Conservation (phyloP, 2,329 filamentous ascomycete species). For the Coniosporium tulheliwenetii region DNA sequence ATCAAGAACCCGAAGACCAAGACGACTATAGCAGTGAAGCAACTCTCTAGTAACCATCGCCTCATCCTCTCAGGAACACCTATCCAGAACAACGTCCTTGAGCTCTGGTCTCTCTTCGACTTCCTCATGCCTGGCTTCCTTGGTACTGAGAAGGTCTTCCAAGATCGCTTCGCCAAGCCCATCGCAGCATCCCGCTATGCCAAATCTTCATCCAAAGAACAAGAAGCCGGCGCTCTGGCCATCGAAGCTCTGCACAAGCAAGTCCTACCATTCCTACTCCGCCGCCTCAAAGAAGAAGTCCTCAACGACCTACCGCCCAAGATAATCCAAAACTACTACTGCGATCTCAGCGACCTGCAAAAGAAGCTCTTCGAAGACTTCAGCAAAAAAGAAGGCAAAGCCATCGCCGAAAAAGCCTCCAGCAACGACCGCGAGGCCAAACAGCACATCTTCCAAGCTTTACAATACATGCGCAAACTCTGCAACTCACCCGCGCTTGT, state of each 20-base stretch:
- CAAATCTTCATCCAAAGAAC: slow-evolving; percentile 96
- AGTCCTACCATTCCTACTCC: slow-evolving; percentile 86
- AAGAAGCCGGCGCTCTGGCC: slow-evolving; percentile 87
- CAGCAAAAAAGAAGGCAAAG: slow-evolving; percentile 80
- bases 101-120: slow-evolving; percentile 95
- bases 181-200: slow-evolving; percentile 89
- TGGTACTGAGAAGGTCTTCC: slow-evolving; percentile 90
- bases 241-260: slow-evolving; percentile 99
- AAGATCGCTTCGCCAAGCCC: slow-evolving; percentile 87
- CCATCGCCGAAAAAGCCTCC: slow-evolving; percentile 68
- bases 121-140: slow-evolving; percentile 98
- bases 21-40: slow-evolving; percentile 85
- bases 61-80: slow-evolving; percentile 93
- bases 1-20: slow-evolving; percentile 99
- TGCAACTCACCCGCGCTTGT: slow-evolving; percentile 96
- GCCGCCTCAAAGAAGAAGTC: slow-evolving; percentile 94
- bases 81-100: slow-evolving; percentile 94
- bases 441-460: slow-evolving; percentile 95
- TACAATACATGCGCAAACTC: slow-evolving; percentile 98
- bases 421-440: slow-evolving; percentile 84
- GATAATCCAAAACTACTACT: slow-evolving; percentile 99
- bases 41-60: slow-evolving; percentile 77
- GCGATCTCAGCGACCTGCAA: slow-evolving; percentile 88
- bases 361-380: slow-evolving; percentile 95
- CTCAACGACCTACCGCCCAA: slow-evolving; percentile 92